These are phyloP conservation scores for Glycyrrhiza uralensis DNA, from an alignment of 306 rosid genomes.

Conservation along the genomic window DNA sequence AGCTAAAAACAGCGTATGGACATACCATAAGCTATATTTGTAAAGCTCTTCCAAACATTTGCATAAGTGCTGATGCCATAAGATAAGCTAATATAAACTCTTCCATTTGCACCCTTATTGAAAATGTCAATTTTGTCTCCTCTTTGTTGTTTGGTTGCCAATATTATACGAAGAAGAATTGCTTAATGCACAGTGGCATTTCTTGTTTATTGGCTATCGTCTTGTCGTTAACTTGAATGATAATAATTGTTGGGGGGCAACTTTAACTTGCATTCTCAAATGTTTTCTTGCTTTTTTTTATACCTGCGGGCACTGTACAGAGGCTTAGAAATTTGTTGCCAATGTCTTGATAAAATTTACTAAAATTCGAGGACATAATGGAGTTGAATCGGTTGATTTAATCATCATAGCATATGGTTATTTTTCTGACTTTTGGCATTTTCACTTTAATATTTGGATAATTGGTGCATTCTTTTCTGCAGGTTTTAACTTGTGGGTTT, in stretches of 20 bases:
- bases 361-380: not conserved
- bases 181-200: not conserved
- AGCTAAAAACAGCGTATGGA: too few species aligned
- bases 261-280: not conserved
- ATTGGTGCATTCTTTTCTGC: conserved; percentile 15
- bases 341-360: not conserved
- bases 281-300: not conserved
- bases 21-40: too few species aligned
- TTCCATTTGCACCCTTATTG: too few species aligned
- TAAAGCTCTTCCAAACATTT: too few species aligned
- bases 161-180: not conserved
- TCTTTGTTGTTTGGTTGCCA: not conserved
- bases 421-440: not conserved
- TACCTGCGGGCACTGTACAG: not conserved
- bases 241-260: not conserved
- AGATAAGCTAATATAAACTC: too few species aligned
- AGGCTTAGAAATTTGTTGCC: not conserved
- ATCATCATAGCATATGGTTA: not conserved
- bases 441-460: conserved; percentile 12
- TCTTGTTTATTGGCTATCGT: not conserved
- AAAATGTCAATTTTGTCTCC: not conserved
- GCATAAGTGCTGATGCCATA: too few species aligned
- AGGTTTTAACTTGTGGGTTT: conserved; percentile 92
- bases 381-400: not conserved
- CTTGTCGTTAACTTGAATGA: not conserved